Percentiles rank a stretch among this genome's conserved stretches.
Conservation (phyloP, 345 rosid genomes). For the Theobroma cacao region DNA sequence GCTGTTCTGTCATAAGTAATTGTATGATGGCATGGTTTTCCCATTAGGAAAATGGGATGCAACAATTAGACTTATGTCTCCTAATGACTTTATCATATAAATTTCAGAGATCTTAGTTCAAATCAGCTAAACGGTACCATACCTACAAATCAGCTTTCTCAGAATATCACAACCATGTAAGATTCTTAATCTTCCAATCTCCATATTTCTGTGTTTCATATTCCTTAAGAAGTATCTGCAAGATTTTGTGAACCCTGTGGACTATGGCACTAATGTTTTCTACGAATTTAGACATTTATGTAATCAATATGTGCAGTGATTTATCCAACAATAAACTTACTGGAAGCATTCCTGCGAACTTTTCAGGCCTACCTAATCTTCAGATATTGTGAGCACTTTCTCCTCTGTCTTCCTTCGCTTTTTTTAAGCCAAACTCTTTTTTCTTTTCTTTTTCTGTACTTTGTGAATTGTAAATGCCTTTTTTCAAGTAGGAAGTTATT, state of each 20-base stretch:
- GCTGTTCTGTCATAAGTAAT: not conserved
- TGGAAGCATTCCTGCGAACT: slow-evolving; percentile 69
- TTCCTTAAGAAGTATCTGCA: not conserved
- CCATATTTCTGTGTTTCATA: slow-evolving; percentile 3
- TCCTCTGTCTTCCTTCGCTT: slow-evolving; percentile 9
- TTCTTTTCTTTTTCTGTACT: not conserved
- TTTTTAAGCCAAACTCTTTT: not conserved
- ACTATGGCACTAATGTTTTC: not conserved
- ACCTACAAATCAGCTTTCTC: slow-evolving; percentile 63
- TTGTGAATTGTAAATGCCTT: not conserved
- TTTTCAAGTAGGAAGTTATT: slow-evolving; percentile 17
- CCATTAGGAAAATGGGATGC: not conserved
- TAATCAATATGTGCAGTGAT: slow-evolving; percentile 47
- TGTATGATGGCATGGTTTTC: slow-evolving; percentile 3
- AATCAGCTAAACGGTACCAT: slow-evolving; percentile 75
- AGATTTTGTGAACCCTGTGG: slow-evolving; percentile 6
- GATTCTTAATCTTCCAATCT: slow-evolving; percentile 24
- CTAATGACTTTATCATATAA: slow-evolving; percentile 1
- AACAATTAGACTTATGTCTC: not conserved
- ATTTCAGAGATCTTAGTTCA: slow-evolving; percentile 79
- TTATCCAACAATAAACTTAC: slow-evolving; percentile 68
- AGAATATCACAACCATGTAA: slow-evolving; percentile 85
- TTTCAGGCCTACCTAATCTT: slow-evolving; percentile 62
- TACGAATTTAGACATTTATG: not conserved
- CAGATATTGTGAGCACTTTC: slow-evolving; percentile 63